Base-by-base conservation (phyloP, 257 asterid genomes). In the Thymus quinquecostatus region DNA sequence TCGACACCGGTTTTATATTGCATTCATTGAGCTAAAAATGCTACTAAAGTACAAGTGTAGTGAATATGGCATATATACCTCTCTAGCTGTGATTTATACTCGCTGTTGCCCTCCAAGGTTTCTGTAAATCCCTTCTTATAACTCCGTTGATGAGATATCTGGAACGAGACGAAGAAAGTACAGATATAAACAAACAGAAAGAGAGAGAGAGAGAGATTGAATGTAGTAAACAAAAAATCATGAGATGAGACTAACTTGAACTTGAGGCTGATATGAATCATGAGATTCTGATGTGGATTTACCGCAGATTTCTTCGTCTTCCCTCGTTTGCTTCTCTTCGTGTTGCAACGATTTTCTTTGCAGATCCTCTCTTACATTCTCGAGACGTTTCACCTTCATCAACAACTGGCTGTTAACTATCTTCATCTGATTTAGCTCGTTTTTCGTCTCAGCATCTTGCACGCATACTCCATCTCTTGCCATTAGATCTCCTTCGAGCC, bases 401-500 rank as follows among this genome's bases (percentile, higher is more conserved):
- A 60, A 2, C 10, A 79, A 53, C 49, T 75, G 81, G n/a, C 70
- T 80, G 40, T 84, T 82, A 8, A 40, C 59, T 59, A 79, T 70
- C 72, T 75, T 77, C 1, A 75, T 69, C 54, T 45, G 86, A 70
- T 58, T 66, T 28, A 77, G 69, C 77, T 84, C 87, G 44, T 79
- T 82, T 56, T 62, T 84, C 64, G 48, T 77, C 77, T 84, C 87
- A 36, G 80, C 71, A 27, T 71, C 75, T 28, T 66, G 64, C 29
- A 69, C 53, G 43, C 56, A 54, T 21, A 69, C 58, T 57, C 78
- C 85, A 29, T 84, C 89, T 64, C 75, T 82, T 43, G 83, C 87
- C 3, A 82, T 72, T 27, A 82, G 36, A 72, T 84, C 89, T 36
- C 86, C 85, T 65, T 82, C 87, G 6, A 84, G 77, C 80, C 87